Evolutionary conservation across 176 grass and related monocot genomes (phyloP), one percentile per base, ranked within the genome.

Genomic region (Zizania latifolia): DNA sequence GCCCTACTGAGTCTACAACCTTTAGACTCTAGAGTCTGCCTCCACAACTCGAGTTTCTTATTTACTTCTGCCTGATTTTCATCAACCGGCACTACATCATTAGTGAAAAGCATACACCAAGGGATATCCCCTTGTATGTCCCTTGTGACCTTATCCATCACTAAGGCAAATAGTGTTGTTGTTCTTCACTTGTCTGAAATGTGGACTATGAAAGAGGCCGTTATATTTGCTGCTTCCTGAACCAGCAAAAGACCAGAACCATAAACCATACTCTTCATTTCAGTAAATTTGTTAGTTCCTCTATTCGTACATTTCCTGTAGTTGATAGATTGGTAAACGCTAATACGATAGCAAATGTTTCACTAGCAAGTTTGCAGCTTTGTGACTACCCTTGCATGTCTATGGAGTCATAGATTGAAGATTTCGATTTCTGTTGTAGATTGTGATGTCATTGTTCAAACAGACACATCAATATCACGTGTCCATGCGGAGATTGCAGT

Each of bases 391-490:
- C 26, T 4, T 38, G 57, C 33, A 19, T 15, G 5, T 13, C 44
- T 58, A 23, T 16, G 5, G 29, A 24, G 70, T 31, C 6, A 11
- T 61, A 8, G 31, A 60, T 35, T 75, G 35, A 87, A 14, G 2
- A 31, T 27, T 11, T 9, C 54, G 38, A 62, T 68, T 78, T 57
- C 24, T 61, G 30, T 63, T 83, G 72, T 82, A 98, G 94, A 84
- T 60, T 94, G 94, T 23, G 89, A 98, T 86, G 82, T 98, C 57
- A 85, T 88, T 72, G 89, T 96, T 75, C 89, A 92, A 79, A 88
- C 76, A 7, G 91, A 98, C 86, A 88, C 88, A 26, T 94, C 86
- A 9, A 84, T 98, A 83, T 98, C 94, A 32, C 86, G 91, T 73
- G 84, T 83, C 65, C 94, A 98, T 86, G 88, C 89, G 7, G 94